phyloP scores from a whole-genome alignment of 208 protist species.

The Crithidia expoeki region DNA sequence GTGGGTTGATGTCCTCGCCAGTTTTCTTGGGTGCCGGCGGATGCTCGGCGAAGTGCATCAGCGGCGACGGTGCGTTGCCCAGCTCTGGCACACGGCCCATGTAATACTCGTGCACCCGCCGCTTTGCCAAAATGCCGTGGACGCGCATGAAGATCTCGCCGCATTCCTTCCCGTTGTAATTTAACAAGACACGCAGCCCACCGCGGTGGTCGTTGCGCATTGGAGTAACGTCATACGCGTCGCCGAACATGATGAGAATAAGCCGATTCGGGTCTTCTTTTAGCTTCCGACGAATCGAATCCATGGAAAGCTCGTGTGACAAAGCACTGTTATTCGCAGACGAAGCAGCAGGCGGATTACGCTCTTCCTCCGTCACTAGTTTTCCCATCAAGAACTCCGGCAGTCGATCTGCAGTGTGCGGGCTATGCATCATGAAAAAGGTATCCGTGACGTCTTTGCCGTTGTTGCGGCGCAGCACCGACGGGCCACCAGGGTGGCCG shows the following conservation, averaged over 20 bases:
- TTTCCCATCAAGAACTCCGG: slow-evolving; percentile 28
- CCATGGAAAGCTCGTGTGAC: slow-evolving; percentile 22
- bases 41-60: slow-evolving; percentile 4
- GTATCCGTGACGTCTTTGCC: slow-evolving; percentile 45
- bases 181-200: slow-evolving; percentile 43
- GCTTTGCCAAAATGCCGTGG: slow-evolving; percentile 54
- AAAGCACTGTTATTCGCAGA: neutral
- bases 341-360: neutral
- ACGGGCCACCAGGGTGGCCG: slow-evolving; percentile 79
- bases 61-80: slow-evolving; percentile 17
- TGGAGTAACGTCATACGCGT: slow-evolving; percentile 59
- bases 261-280: slow-evolving; percentile 27
- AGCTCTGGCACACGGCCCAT: slow-evolving; percentile 41
- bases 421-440: slow-evolving; percentile 41
- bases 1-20: neutral
- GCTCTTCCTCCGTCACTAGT: slow-evolving; percentile 11
- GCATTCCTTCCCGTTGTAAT: slow-evolving; percentile 63
- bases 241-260: slow-evolving; percentile 54
- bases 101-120: slow-evolving; percentile 42
- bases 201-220: slow-evolving; percentile 61
- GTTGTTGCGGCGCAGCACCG: slow-evolving; percentile 38
- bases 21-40: neutral
- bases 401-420: slow-evolving; percentile 13
- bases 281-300: slow-evolving; percentile 31
- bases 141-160: slow-evolving; percentile 75